Base-by-base conservation (phyloP, 192 early-diverging fungal species). In the Piromyces finnis region DNA sequence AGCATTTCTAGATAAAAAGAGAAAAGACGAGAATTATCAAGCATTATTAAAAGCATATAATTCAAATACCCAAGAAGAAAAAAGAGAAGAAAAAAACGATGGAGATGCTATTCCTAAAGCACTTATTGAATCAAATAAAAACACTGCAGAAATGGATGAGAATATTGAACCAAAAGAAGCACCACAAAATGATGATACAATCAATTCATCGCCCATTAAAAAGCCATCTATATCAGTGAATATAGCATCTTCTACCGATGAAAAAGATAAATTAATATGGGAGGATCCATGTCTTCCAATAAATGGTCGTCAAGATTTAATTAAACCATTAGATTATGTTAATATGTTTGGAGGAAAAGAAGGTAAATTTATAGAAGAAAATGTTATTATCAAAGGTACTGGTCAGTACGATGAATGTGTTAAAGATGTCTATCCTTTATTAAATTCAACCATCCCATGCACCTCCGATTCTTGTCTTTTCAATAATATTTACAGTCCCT, bases 401-500 rank as follows among this genome's bases (percentile, higher is more conserved):
- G 90, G 90, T 7, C 80, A 79, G 30, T 85, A 90, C 22, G 29
- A 79, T 13, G 29, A 81, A 28, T 89, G 90, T 83, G 80, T 86
- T 16, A 14, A 79, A 6, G 29, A 78, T 12, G 81, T 82, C 16
- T 79, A 88, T 26, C 91, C 92, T 1, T 83, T 97, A 30, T 85
- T 99, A 12, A 95, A 97, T 85, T 97, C 95, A 81, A 86, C 89
- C 7, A 84, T 84, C 14, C 83, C 88, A 17, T 99, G 97, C 82
- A 82, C 85, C 0, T 88, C 89, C 0, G 81, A 90, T 77, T 96
- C 96, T 0, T 99, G 97, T 85, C 84, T 98, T 26, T 96, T 99
- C 86, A 95, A 95, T 80, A 96, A 96, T 51, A 93, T 97, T 28
- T 94, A 96, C 78, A 95, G 93, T 0, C 97, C 97, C 1, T 87